These are phyloP conservation scores for Crithidia mellificae DNA, from an alignment of 208 protist species.

Conservation along the genomic window DNA sequence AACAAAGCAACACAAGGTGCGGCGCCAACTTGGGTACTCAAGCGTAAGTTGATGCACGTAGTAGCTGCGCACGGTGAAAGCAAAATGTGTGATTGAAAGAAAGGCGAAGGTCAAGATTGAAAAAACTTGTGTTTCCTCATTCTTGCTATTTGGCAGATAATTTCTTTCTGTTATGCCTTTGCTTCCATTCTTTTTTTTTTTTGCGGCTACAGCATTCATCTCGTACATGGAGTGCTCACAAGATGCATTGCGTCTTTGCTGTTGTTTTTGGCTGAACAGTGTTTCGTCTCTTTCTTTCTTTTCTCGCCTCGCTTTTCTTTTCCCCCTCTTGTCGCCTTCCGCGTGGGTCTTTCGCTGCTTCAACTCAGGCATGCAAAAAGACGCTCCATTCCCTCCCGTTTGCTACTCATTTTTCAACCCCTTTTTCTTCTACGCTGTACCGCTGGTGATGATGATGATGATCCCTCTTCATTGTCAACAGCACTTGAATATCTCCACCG, in stretches of 20 bases:
- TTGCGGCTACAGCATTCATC: neutral
- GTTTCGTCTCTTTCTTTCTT: neutral
- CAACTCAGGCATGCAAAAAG: neutral
- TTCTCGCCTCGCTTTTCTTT: no score
- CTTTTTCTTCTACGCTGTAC: slow-evolving; percentile 17
- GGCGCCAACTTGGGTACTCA: neutral
- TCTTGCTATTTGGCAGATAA: no score
- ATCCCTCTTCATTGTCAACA: neutral
- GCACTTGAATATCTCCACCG: neutral
- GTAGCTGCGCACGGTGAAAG: neutral
- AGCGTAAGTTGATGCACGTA: neutral
- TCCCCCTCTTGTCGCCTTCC: neutral
- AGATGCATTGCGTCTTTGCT: neutral
- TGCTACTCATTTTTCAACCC: neutral
- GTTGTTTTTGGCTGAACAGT: no score
- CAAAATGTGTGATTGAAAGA: neutral
- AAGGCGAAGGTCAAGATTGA: no score
- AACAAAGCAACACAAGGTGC: slow-evolving; percentile 9
- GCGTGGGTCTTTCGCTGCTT: neutral
- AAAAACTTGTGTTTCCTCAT: no score
- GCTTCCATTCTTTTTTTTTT: neutral
- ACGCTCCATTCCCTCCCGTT: neutral
- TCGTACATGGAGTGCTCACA: neutral
- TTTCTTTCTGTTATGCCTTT: no score
- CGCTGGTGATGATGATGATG: slow-evolving; percentile 1